phyloP scores from a whole-genome alignment of 2,329 filamentous ascomycete genomes.

The Aspergillus sp. region DNA sequence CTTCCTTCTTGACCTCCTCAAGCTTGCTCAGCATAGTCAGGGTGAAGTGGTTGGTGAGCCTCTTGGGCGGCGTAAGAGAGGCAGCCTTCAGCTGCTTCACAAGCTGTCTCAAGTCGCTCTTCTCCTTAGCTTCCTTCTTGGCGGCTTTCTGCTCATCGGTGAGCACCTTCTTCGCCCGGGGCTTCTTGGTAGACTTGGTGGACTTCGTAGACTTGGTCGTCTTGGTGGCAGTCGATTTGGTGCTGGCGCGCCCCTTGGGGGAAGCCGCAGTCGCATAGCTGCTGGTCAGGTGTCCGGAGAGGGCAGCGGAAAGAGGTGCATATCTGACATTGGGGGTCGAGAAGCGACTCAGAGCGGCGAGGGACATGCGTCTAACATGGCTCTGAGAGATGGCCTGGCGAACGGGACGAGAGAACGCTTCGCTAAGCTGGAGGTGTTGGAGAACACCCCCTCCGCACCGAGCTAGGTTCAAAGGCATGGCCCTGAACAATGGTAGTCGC shows the following conservation, averaged over 20 bases:
- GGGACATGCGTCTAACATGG: slow-evolving; percentile 31
- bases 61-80: slow-evolving; percentile 40
- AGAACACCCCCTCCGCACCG: slow-evolving; percentile 35
- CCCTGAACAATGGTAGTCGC: slow-evolving; percentile 10
- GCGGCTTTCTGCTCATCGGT: slow-evolving; percentile 35
- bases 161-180: slow-evolving; percentile 31
- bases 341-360: slow-evolving; percentile 22
- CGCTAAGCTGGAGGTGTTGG: slow-evolving; percentile 30
- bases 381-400: slow-evolving; percentile 29
- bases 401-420: slow-evolving; percentile 28
- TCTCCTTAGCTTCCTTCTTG: slow-evolving; percentile 30
- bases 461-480: slow-evolving; percentile 38
- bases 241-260: slow-evolving; percentile 32
- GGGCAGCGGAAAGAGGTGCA: slow-evolving; percentile 17
- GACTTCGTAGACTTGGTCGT: slow-evolving; percentile 26
- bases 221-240: slow-evolving; percentile 23
- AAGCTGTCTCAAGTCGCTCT: slow-evolving; percentile 31
- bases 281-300: slow-evolving; percentile 26
- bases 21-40: slow-evolving; percentile 28
- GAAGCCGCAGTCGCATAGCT: slow-evolving; percentile 37
- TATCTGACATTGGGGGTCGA: slow-evolving; percentile 15
- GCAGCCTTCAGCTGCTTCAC: slow-evolving; percentile 38
- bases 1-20: slow-evolving; percentile 7
- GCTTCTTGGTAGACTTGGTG: slow-evolving; percentile 17
- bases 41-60: slow-evolving; percentile 29